Base-by-base conservation (phyloP, 305 asterid genomes). In the Fraxinus greggii region DNA sequence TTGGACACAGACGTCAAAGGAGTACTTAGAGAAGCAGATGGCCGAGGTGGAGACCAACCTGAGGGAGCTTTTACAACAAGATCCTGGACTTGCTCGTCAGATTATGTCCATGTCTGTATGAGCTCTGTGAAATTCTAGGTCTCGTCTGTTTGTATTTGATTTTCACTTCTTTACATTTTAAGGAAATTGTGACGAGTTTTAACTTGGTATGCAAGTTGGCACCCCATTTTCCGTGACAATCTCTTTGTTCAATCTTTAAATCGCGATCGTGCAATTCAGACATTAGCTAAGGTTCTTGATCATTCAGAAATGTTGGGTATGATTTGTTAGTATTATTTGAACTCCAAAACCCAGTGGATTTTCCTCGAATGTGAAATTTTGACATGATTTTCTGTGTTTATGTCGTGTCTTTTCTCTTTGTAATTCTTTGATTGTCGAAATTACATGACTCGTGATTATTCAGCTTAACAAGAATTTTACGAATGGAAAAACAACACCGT, bases 11-110 rank as follows among this genome's bases (percentile, higher is more conserved):
- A 88, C 87, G 48, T 95, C 98, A 8, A 95, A 92, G 90, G 97
- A 93, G 83, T 95, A 93, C 89, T 83, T 95, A 86, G 97, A 95
- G 81, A 95, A 93, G 84, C 95, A 93, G 86, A 82, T 90, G 86
- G 91, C 87, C 3, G 98, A 95, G 88, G 88, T 86, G 83, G 98
- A 95, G 91, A 89, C 74, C 88, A 95, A 91, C 85, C 91, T 93
- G 76, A 87, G 89, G 82, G 98, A 92, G 89, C 97, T 95, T 72
- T 83, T 95, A 91, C 98, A 93, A 81, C 98, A 95, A 84, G 98
- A 93, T 86, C 98, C 98, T 3, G 88, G 90, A 78, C 97, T 95
- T 83, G 98, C 98, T 83, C 98, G 93, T 85, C 98, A 94, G 90
- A 94, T 94, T 78, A 92, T 94, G 98, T 88, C 98, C 80, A 90